A percentile compares a stretch with the other conserved stretches of the same genome.
These are phyloP conservation scores for Xylaria bambusicola DNA, from an alignment of 495 filamentous ascomycete genomes.

Conservation along the genomic window DNA sequence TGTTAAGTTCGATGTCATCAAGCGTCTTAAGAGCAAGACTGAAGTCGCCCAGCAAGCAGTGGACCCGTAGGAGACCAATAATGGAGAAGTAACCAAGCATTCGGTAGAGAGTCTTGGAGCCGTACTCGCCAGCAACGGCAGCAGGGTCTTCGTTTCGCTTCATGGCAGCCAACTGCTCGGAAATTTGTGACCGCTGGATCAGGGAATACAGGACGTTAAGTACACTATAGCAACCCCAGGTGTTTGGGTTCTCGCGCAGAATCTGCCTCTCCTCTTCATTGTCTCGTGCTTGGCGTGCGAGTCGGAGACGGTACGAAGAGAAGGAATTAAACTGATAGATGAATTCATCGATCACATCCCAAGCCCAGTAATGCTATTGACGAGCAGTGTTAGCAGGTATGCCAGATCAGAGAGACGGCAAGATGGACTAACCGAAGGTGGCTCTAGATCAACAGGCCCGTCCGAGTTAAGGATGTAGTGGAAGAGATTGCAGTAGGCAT, in stretches of 20 bases:
- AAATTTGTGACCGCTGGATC: constrained; percentile 96
- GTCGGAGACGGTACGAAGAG: constrained; percentile 89
- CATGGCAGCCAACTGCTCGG: constrained; percentile 91
- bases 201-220: constrained; percentile 99
- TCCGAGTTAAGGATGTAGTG: constrained; percentile 99
- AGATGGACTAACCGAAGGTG: constrained; percentile 75
- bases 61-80: constrained; percentile 92
- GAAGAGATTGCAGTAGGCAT: constrained; percentile 98
- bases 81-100: constrained; percentile 99
- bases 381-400: constrained; percentile 23
- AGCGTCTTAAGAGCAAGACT: constrained; percentile 97
- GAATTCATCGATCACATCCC: constrained; percentile 99
- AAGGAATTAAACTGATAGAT: constrained; percentile 99
- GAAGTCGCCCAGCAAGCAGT: constrained; percentile 96
- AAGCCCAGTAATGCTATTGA: constrained; percentile 94
- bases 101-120: constrained; percentile 86
- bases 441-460: constrained; percentile 92
- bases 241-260: constrained; percentile 94
- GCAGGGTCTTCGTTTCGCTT: constrained; percentile 88
- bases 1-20: constrained; percentile 98
- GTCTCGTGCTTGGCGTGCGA: constrained; percentile 81
- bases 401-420: not conserved
- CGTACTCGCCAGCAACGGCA: constrained; percentile 89
- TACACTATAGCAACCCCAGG: constrained; percentile 99
- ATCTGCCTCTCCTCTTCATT: constrained; percentile 82